A percentile compares a stretch with the other conserved stretches of the same genome.
Conservation (phyloP, 371 early-diverging fungal genomes). For the Blastocladiella emersonii region DNA sequence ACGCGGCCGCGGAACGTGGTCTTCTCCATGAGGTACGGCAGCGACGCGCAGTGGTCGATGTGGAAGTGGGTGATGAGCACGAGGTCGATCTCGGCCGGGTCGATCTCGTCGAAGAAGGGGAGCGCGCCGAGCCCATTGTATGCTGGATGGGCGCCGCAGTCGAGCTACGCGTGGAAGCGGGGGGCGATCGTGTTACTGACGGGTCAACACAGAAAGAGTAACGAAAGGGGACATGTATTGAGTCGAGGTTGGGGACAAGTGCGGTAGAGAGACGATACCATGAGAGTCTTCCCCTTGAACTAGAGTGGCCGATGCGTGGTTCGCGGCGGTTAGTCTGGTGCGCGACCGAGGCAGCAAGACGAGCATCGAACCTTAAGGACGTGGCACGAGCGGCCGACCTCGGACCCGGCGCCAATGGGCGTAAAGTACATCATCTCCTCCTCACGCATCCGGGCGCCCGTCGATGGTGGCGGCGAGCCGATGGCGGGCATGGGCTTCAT, state of each 20-base stretch:
- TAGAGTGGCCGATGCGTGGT: not conserved
- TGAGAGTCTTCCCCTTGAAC: conserved; percentile 89
- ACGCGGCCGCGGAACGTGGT: conserved; percentile 97
- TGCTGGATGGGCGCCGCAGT: conserved; percentile 99
- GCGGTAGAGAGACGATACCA: conserved; percentile 70
- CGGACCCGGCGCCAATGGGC: conserved; percentile 97
- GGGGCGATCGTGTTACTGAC: conserved; percentile 1
- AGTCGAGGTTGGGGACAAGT: too few species aligned
- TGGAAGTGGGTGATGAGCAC: conserved; percentile 98
- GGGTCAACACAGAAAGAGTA: too few species aligned
- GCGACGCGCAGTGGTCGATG: conserved; percentile 98
- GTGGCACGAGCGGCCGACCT: conserved; percentile 98
- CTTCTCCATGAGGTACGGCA: conserved; percentile 98
- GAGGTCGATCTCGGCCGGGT: conserved; percentile 85
- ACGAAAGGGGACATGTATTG: too few species aligned
- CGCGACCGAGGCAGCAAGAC: not conserved
- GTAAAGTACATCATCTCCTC: conserved; percentile 37
- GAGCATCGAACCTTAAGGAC: conserved; percentile 44
- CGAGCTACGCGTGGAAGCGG: conserved; percentile 46
- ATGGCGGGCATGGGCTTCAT: too few species aligned
- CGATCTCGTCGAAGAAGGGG: conserved; percentile 97
- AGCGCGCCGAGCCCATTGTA: conserved; percentile 90
- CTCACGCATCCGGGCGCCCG: too few species aligned
- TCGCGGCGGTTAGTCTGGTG: too few species aligned
- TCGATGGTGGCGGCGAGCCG: too few species aligned